A percentile compares a stretch with the other conserved stretches of the same genome.
Evolutionary conservation across 2,329 filamentous ascomycete species (phyloP).

Genomic region (Microsporum canis): DNA sequence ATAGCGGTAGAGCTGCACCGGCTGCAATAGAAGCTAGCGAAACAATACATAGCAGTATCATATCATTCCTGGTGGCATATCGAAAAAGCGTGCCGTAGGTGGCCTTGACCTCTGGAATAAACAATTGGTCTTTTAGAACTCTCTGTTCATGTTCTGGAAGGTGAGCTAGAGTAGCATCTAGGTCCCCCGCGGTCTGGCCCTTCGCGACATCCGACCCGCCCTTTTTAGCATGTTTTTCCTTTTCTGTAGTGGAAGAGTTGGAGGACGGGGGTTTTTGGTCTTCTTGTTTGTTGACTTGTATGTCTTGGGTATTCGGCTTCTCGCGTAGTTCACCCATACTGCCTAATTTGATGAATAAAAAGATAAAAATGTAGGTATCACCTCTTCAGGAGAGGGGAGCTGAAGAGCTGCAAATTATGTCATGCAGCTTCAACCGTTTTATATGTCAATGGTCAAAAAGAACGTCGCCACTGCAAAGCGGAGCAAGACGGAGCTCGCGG

Average conservation of each 20-base stretch:
- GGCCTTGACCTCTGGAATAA: slow-evolving; percentile 52
- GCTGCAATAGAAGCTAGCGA: slow-evolving; percentile 56
- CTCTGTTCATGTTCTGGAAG: slow-evolving; percentile 54
- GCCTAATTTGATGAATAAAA: neutral
- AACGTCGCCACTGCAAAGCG: neutral
- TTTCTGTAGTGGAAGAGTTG: slow-evolving; percentile 5
- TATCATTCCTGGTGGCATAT: slow-evolving; percentile 56
- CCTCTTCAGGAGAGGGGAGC: neutral
- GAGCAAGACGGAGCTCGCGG: neutral
- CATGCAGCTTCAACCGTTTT: neutral
- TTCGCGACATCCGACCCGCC: slow-evolving; percentile 33
- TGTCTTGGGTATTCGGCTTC: neutral
- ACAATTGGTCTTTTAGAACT: slow-evolving; percentile 57
- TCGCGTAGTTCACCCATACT: neutral
- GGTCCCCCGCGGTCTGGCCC: slow-evolving; percentile 25
- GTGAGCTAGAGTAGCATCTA: slow-evolving; percentile 47
- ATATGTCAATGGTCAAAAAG: neutral
- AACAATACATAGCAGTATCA: slow-evolving; percentile 52
- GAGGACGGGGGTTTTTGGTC: slow-evolving; percentile 2
- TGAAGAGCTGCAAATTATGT: neutral
- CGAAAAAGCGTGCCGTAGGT: slow-evolving; percentile 57
- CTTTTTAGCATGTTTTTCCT: slow-evolving; percentile 11
- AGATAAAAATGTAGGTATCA: neutral
- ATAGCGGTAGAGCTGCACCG: slow-evolving; percentile 64
- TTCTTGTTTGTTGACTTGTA: neutral